These are phyloP conservation scores for Fusarium bactridioides DNA, from an alignment of 2,329 filamentous ascomycete genomes.

Conservation along the genomic window DNA sequence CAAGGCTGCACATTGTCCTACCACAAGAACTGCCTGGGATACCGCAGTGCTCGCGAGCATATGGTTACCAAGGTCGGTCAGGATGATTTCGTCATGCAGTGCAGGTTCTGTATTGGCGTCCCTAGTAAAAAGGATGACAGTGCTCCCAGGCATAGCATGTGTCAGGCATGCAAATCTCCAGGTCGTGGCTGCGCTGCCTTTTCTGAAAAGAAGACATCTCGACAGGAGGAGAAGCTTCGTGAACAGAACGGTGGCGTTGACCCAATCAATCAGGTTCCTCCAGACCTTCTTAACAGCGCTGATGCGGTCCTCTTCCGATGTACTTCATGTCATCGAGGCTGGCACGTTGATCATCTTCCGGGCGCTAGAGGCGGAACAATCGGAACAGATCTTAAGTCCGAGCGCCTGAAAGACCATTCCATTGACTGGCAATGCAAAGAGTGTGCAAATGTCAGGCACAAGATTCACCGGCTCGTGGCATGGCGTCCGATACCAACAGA, in stretches of 20 bases:
- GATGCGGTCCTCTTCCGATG: constrained; percentile 87
- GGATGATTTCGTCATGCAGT: constrained; percentile 86
- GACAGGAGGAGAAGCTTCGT: constrained; percentile 84
- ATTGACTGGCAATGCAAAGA: constrained; percentile 81
- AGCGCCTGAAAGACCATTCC: constrained; percentile 76
- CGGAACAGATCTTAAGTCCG: constrained; percentile 46
- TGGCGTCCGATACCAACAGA: constrained; percentile 73
- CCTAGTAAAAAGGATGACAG: constrained; percentile 72
- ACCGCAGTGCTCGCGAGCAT: constrained; percentile 79
- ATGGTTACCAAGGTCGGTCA: constrained; percentile 84
- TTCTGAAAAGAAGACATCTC: constrained; percentile 73
- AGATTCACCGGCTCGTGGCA: constrained; percentile 81
- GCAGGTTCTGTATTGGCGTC: constrained; percentile 79
- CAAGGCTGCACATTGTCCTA: constrained; percentile 89
- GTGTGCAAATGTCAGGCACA: constrained; percentile 70
- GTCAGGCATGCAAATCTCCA: constrained; percentile 71
- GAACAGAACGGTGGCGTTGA: constrained; percentile 82
- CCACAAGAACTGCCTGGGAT: constrained; percentile 83
- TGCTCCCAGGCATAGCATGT: constrained; percentile 75
- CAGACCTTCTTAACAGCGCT: constrained; percentile 74
- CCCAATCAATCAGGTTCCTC: constrained; percentile 71
- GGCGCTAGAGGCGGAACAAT: constrained; percentile 48
- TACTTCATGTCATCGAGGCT: constrained; percentile 75
- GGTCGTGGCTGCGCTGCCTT: constrained; percentile 80
- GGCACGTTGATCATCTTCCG: constrained; percentile 85